phyloP scores from a whole-genome alignment of 306 rosid species.

The Nissolia schottii region DNA sequence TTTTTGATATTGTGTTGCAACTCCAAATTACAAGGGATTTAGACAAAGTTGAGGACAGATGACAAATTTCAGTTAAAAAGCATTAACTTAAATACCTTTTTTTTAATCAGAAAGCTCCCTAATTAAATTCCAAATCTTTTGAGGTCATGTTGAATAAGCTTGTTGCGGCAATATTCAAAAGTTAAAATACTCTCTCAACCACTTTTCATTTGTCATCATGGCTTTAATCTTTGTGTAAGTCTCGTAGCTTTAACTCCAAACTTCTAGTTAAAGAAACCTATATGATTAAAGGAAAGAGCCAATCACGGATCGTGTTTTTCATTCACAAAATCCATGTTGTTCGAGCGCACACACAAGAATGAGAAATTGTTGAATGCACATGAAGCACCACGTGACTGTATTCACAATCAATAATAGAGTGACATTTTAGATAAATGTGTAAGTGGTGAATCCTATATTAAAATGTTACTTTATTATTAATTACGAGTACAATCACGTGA shows the following conservation, averaged over 20 bases:
- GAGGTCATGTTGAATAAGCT: not conserved
- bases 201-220: not conserved
- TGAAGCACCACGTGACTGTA: too few relatives aligned
- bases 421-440: too few relatives aligned
- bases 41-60: not conserved
- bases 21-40: not conserved
- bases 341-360: not conserved
- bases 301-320: slow-evolving; percentile 14
- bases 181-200: not conserved
- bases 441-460: too few relatives aligned
- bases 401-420: too few relatives aligned
- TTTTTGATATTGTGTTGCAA: not conserved
- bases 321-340: not conserved
- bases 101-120: not conserved
- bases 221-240: not conserved
- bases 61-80: not conserved
- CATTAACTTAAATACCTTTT: too few relatives aligned
- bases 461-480: too few relatives aligned
- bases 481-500: too few relatives aligned
- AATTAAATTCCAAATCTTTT: not conserved
- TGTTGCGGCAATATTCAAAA: not conserved
- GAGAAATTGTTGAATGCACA: too few relatives aligned
- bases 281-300: not conserved
- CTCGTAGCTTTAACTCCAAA: not conserved
- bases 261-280: not conserved